phyloP scores from a whole-genome alignment of 805 yeast species.

The Cyberlindnera petersonii region DNA sequence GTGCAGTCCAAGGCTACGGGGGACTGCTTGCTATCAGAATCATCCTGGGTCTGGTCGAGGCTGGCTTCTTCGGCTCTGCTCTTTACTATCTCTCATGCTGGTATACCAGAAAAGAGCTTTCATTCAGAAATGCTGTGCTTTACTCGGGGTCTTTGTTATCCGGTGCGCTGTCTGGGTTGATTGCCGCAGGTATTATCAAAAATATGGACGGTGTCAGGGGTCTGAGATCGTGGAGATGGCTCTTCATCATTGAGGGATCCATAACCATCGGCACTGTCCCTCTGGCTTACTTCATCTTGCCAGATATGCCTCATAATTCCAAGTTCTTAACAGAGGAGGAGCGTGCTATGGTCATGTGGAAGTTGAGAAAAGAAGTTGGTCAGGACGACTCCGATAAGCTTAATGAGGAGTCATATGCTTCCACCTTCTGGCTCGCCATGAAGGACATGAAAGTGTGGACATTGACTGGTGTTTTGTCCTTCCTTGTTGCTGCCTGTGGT shows the following conservation, averaged over 20 bases:
- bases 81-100: conserved; percentile 49
- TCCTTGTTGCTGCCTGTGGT: conserved; percentile 54
- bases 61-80: conserved; percentile 49
- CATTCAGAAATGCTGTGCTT: conserved; percentile 49
- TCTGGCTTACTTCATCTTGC: conserved; percentile 44
- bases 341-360: conserved; percentile 34
- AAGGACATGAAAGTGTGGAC: conserved; percentile 45
- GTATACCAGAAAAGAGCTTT: conserved; percentile 45
- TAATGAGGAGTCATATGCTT: conserved; percentile 30
- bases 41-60: conserved; percentile 41
- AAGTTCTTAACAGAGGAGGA: conserved; percentile 43
- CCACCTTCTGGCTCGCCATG: conserved; percentile 35
- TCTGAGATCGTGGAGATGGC: conserved; percentile 62
- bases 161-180: conserved; percentile 48
- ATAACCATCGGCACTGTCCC: conserved; percentile 47
- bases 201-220: conserved; percentile 38
- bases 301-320: conserved; percentile 51
- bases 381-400: conserved; percentile 27
- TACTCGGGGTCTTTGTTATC: conserved; percentile 53
- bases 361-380: conserved; percentile 26
- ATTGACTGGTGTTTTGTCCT: conserved; percentile 39
- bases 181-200: conserved; percentile 49
- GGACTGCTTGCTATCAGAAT: conserved; percentile 34
- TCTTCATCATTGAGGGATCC: conserved; percentile 59
- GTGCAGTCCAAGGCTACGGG: conserved; percentile 27